phyloP scores from a whole-genome alignment of 306 rosid genomes.

The Vachellia pachyceras region DNA sequence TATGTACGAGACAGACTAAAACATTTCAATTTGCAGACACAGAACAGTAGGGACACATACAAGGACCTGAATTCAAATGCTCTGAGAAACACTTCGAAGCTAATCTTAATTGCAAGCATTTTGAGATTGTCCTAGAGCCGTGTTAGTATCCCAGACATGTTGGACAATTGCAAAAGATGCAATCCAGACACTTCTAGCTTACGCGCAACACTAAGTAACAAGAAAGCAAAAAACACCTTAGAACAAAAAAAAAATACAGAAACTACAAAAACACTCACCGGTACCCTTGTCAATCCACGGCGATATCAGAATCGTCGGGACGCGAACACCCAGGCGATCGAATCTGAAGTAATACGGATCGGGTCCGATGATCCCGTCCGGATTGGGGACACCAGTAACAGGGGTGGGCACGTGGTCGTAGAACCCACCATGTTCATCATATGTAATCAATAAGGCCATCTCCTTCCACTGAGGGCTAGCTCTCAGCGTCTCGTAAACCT shows the following conservation, averaged over 20 bases:
- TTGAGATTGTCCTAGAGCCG: not conserved
- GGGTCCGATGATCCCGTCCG: conserved; percentile 82
- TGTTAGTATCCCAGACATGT: not conserved
- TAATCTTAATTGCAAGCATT: not conserved
- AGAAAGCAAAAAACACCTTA: not conserved
- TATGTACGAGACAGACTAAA: not conserved
- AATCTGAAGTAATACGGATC: conserved; percentile 83
- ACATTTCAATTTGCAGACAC: not conserved
- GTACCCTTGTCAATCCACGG: conserved; percentile 93
- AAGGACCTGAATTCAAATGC: not conserved
- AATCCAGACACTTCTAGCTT: not conserved
- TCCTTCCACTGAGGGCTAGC: conserved; percentile 96
- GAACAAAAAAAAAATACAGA: conserved; percentile 6
- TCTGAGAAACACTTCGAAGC: not conserved
- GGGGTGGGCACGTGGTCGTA: conserved; percentile 95
- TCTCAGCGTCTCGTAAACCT: conserved; percentile 83
- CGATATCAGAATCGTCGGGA: conserved; percentile 79
- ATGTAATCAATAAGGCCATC: conserved; percentile 81
- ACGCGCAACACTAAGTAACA: not conserved
- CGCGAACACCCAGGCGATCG: conserved; percentile 88
- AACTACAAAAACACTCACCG: conserved; percentile 50
- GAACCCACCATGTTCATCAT: conserved; percentile 97
- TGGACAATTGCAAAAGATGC: not conserved
- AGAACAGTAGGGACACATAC: not conserved
- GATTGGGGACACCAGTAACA: conserved; percentile 75